These are phyloP conservation scores for Ophiostoma ips DNA, from an alignment of 2,329 filamentous ascomycete species.

Conservation along the genomic window DNA sequence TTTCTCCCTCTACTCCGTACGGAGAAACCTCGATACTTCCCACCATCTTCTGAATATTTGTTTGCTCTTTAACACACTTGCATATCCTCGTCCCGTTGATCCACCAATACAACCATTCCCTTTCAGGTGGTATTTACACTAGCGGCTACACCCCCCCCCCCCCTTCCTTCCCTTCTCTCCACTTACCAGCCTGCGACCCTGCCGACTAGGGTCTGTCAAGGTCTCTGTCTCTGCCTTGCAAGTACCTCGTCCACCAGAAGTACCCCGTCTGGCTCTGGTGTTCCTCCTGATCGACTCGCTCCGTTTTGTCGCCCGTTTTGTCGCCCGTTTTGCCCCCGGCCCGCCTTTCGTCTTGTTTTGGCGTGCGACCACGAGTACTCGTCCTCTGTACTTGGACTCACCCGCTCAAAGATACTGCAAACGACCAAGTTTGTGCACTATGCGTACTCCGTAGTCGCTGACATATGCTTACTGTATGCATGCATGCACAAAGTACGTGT, in stretches of 20 bases:
- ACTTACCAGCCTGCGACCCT: not conserved
- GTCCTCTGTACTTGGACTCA: not conserved
- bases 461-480: no score
- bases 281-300: not conserved
- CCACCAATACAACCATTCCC: slow-evolving; percentile 8
- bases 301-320: not conserved
- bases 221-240: not conserved
- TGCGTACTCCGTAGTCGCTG: no score
- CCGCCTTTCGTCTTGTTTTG: not conserved
- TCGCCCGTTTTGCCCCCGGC: not conserved
- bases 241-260: not conserved
- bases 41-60: not conserved
- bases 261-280: not conserved
- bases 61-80: not conserved
- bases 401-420: no score
- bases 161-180: not conserved
- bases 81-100: slow-evolving; percentile 6
- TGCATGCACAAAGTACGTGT: no score
- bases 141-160: slow-evolving; percentile 1
- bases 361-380: not conserved
- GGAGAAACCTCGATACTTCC: not conserved
- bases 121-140: not conserved
- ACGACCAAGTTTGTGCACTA: no score
- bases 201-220: slow-evolving; percentile 1
- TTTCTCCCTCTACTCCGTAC: not conserved